These are phyloP conservation scores for Starmera pachycereana DNA, from an alignment of 805 yeast genomes.

Conservation along the genomic window DNA sequence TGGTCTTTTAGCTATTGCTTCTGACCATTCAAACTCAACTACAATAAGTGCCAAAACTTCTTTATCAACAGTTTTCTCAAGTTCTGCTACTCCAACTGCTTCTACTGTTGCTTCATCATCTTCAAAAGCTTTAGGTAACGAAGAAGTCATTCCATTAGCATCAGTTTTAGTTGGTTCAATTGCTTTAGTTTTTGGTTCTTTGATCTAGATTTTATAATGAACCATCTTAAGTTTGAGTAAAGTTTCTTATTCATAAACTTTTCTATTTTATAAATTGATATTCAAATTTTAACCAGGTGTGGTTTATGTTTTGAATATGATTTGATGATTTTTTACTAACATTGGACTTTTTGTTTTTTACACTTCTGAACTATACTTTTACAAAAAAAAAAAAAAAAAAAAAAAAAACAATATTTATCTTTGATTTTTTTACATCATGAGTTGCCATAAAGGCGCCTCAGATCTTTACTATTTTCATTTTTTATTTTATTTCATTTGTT, in stretches of 20 bases:
- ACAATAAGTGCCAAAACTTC: conserved; percentile 13
- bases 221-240: neutral
- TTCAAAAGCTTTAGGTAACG: conserved; percentile 23
- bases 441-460: too few species aligned
- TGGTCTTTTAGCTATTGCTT: conserved; percentile 32
- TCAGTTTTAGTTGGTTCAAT: conserved; percentile 17
- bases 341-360: too few species aligned
- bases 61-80: conserved; percentile 8
- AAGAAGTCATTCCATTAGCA: conserved; percentile 12
- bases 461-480: too few species aligned
- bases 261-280: neutral
- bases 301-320: too few species aligned
- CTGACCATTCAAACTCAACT: conserved; percentile 23
- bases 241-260: neutral
- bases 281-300: too few species aligned
- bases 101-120: conserved; percentile 19
- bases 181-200: conserved; percentile 19
- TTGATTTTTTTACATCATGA: too few species aligned
- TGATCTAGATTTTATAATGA: conserved; percentile 6
- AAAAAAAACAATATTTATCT: too few species aligned
- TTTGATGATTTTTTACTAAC: too few species aligned
- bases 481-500: too few species aligned
- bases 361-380: too few species aligned
- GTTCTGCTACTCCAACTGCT: conserved; percentile 14
- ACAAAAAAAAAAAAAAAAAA: too few species aligned